phyloP scores from a whole-genome alignment of 2,329 filamentous ascomycete genomes.

The Curvularia spicifera region DNA sequence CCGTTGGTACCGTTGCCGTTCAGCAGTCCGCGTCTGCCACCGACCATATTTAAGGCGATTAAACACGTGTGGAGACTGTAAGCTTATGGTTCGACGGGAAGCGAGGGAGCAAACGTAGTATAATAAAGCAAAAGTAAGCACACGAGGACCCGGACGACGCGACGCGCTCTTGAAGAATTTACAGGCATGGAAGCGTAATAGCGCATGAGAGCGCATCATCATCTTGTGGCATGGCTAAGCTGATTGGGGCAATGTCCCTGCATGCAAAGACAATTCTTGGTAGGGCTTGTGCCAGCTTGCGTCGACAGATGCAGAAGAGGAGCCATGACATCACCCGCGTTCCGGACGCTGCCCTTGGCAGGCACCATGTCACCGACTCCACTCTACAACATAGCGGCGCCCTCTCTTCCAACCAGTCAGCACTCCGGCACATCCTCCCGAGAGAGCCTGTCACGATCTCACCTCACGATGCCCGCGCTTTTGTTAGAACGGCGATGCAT shows the following conservation, averaged over 20 bases:
- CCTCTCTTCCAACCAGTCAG: neutral
- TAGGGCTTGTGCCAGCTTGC: slow-evolving; percentile 18
- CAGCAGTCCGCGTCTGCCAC: slow-evolving; percentile 28
- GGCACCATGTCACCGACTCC: slow-evolving; percentile 11
- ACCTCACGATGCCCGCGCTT: neutral
- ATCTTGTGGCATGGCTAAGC: slow-evolving; percentile 12
- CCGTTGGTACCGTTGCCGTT: slow-evolving; percentile 17
- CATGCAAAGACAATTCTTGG: slow-evolving; percentile 16
- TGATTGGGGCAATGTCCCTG: slow-evolving; percentile 14
- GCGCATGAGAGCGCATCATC: slow-evolving; percentile 24
- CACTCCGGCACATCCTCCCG: neutral
- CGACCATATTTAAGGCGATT: slow-evolving; percentile 29
- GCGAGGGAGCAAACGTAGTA: neutral
- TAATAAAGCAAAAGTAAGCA: slow-evolving; percentile 5
- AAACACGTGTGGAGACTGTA: neutral
- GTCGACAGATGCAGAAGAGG: neutral
- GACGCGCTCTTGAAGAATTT: slow-evolving; percentile 7
- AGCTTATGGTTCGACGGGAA: neutral
- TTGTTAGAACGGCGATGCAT: neutral
- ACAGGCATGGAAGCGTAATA: slow-evolving; percentile 8
- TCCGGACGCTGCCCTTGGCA: slow-evolving; percentile 20
- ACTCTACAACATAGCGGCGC: neutral
- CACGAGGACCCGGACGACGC: slow-evolving; percentile 9
- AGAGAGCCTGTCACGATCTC: neutral
- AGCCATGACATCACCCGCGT: slow-evolving; percentile 25